phyloP scores from a whole-genome alignment of 164 flowering plant genomes.

The Tinospora cordifolia region DNA sequence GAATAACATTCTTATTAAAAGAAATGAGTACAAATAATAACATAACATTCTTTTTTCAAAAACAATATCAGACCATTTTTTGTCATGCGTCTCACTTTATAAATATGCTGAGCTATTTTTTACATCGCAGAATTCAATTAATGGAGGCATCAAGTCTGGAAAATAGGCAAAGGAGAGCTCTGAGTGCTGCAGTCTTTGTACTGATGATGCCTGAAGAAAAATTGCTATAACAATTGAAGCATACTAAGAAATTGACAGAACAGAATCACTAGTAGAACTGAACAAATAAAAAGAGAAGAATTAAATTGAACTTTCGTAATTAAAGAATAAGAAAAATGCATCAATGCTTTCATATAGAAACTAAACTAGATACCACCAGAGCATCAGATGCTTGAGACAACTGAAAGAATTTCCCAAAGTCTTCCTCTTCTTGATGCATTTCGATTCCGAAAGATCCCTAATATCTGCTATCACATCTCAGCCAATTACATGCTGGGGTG shows the following conservation, averaged over 20 bases:
- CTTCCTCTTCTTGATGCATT: background rate
- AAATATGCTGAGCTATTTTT: background rate
- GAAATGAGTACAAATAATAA: no score
- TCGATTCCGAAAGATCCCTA: background rate
- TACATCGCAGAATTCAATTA: background rate
- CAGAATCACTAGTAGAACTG: background rate
- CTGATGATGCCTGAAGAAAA: background rate
- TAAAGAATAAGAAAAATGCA: background rate
- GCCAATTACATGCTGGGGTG: background rate
- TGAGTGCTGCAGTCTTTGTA: background rate
- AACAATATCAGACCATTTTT: no score
- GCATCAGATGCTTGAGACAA: background rate
- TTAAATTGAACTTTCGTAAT: background rate
- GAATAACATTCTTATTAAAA: no score
- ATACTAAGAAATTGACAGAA: background rate
- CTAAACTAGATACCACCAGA: background rate
- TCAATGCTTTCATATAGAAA: background rate
- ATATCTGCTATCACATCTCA: background rate
- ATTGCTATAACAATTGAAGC: background rate
- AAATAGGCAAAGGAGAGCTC: background rate
- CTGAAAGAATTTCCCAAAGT: background rate
- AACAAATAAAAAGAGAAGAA: background rate
- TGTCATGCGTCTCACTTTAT: no score
- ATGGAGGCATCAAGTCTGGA: background rate
- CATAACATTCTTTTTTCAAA: no score